phyloP scores from a whole-genome alignment of 1,284 basidiomycete genomes.

The Rhodotorula sp. region DNA sequence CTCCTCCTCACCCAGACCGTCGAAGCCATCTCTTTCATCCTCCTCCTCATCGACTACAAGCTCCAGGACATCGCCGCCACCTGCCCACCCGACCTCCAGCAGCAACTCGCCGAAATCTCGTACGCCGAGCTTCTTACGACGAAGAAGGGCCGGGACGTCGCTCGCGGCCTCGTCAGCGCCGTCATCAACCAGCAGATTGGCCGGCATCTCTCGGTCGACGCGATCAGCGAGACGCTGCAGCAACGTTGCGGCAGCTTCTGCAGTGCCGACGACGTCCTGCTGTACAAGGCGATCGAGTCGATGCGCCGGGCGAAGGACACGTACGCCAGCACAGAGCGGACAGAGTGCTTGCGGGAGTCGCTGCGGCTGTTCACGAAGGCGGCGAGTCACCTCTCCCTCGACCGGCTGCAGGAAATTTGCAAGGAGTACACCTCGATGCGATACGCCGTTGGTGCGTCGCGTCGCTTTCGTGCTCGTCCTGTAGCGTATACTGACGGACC shows the following conservation, averaged over 20 bases:
- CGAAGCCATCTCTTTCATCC: slow-evolving; percentile 87
- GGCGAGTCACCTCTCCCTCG: slow-evolving; percentile 75
- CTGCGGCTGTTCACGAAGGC: slow-evolving; percentile 82
- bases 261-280: slow-evolving; percentile 93
- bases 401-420: slow-evolving; percentile 78
- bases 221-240: slow-evolving; percentile 90
- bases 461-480: slow-evolving; percentile 18
- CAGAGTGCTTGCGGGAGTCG: slow-evolving; percentile 75
- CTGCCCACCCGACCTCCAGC: slow-evolving; percentile 65
- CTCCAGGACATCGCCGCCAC: slow-evolving; percentile 78
- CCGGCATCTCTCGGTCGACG: slow-evolving; percentile 94
- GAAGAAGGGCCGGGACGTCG: slow-evolving; percentile 74
- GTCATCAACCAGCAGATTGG: slow-evolving; percentile 97
- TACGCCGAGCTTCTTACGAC: slow-evolving; percentile 82
- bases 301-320: slow-evolving; percentile 85
- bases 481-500: background rate
- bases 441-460: slow-evolving; percentile 68
- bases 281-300: slow-evolving; percentile 97
- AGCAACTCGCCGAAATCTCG: slow-evolving; percentile 64
- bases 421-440: slow-evolving; percentile 79
- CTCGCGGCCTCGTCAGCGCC: slow-evolving; percentile 84
- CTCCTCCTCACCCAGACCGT: slow-evolving; percentile 75
- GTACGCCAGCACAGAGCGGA: slow-evolving; percentile 65
- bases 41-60: slow-evolving; percentile 86
- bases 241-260: slow-evolving; percentile 95